Evolutionary conservation across 805 yeast genomes (phyloP).

Genomic region (Sugiyamaella americana): DNA sequence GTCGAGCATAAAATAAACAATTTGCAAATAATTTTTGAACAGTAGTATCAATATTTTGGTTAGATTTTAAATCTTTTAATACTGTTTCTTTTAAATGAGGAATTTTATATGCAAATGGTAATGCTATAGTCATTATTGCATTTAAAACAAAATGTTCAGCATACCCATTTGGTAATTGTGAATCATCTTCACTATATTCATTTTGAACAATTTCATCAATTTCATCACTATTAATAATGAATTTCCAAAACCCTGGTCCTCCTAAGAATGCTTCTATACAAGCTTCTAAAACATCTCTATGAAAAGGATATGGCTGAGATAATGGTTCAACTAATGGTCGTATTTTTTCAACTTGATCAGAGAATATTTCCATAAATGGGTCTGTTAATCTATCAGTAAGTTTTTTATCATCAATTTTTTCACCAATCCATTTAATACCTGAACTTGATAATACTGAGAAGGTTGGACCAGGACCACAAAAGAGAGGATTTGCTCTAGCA

Average conservation of each 20-base stretch:
- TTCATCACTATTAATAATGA: constrained; percentile 9
- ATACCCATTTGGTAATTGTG: constrained; percentile 17
- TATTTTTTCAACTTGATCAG: constrained; percentile 5
- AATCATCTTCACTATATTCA: constrained; percentile 4
- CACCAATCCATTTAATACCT: constrained; percentile 39
- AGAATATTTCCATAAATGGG: constrained; percentile 9
- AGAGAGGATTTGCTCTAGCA: constrained; percentile 11
- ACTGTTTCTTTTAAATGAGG: background rate
- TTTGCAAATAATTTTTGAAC: background rate
- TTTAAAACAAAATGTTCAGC: constrained; percentile 14
- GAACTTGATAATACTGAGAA: constrained; percentile 38
- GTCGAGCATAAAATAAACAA: constrained; percentile 12
- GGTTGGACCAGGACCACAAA: constrained; percentile 11
- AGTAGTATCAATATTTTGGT: background rate
- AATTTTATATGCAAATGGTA: background rate
- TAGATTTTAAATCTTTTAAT: constrained; percentile 1
- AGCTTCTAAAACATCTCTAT: background rate
- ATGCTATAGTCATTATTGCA: constrained; percentile 6
- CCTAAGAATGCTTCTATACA: constrained; percentile 1
- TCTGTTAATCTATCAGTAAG: constrained; percentile 9
- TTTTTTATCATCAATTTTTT: constrained; percentile 16
- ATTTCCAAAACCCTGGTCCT: constrained; percentile 10
- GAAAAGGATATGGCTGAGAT: constrained; percentile 5
- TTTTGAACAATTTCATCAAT: constrained; percentile 9
- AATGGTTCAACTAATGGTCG: constrained; percentile 8